phyloP scores from a whole-genome alignment of 2,329 filamentous ascomycete species.

The Leptographium procerum region DNA sequence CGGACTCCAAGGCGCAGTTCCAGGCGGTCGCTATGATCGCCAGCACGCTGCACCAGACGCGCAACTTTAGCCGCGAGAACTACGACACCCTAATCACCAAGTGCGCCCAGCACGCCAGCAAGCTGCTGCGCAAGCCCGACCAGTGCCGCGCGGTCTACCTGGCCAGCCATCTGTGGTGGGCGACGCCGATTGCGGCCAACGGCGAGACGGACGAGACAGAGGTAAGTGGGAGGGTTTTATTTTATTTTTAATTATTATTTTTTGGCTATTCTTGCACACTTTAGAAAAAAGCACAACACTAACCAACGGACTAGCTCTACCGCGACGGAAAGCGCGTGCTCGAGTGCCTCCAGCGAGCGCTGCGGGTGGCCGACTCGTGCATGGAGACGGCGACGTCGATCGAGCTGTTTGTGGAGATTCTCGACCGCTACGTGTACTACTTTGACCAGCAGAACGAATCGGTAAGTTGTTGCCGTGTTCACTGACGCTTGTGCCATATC shows the following conservation, averaged over 20 bases:
- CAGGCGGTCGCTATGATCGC: constrained; percentile 94
- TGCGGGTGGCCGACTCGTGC: constrained; percentile 93
- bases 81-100: constrained; percentile 99
- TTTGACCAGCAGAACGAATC: constrained; percentile 99
- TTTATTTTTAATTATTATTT: too few relatives aligned
- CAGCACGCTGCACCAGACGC: constrained; percentile 74
- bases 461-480: constrained; percentile 37
- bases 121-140: constrained; percentile 92
- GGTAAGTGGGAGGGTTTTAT: constrained; percentile 46
- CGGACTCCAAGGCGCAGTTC: constrained; percentile 92
- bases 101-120: constrained; percentile 91
- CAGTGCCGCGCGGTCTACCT: constrained; percentile 95
- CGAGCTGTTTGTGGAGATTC: constrained; percentile 94
- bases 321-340: constrained; percentile 95
- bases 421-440: constrained; percentile 98
- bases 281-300: too few relatives aligned
- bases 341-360: constrained; percentile 87
- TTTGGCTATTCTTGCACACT: too few relatives aligned
- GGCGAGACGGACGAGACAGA: constrained; percentile 72
- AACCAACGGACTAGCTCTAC: constrained; percentile 55
- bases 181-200: constrained; percentile 66
- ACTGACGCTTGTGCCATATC: too few relatives aligned
- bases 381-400: constrained; percentile 98
- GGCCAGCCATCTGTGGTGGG: constrained; percentile 97
- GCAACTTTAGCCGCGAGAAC: constrained; percentile 91